Conservation (phyloP, 768 basidiomycete species). For the Mrakia blollopis region DNA sequence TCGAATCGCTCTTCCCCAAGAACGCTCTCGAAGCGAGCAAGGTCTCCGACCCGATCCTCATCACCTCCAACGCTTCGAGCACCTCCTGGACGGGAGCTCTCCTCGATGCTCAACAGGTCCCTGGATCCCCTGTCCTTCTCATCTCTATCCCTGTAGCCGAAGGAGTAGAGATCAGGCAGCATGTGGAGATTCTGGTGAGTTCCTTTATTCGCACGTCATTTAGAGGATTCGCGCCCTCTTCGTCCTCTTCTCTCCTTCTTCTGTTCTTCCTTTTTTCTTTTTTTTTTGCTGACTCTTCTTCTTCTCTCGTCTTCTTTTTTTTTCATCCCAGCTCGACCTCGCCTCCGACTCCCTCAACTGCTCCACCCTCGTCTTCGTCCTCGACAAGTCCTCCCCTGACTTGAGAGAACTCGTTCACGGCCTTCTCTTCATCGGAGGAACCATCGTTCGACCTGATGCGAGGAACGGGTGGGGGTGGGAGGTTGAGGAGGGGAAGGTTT, state of each 20-base stretch:
- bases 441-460: constrained; percentile 60
- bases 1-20: constrained; percentile 12
- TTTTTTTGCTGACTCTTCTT: not conserved
- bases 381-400: constrained; percentile 66
- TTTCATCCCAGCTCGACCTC: constrained; percentile 63
- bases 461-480: constrained; percentile 35
- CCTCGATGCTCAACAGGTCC: constrained; percentile 33
- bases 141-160: constrained; percentile 68
- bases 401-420: constrained; percentile 73
- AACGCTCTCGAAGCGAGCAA: not conserved
- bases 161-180: constrained; percentile 73
- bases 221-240: not conserved
- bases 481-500: constrained; percentile 68
- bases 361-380: constrained; percentile 68
- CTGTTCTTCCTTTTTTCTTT: not conserved
- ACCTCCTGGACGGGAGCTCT: constrained; percentile 15
- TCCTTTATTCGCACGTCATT: not conserved
- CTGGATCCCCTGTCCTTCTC: constrained; percentile 70
- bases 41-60: constrained; percentile 9
- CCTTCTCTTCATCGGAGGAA: constrained; percentile 86
- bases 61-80: not conserved
- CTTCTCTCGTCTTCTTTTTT: constrained; percentile 9
- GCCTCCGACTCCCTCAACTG: constrained; percentile 79
- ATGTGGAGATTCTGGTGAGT: constrained; percentile 49
- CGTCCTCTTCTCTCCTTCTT: not conserved